These are phyloP conservation scores for Macrolepiota albuminosa DNA, from an alignment of 768 basidiomycete genomes.

Conservation along the genomic window DNA sequence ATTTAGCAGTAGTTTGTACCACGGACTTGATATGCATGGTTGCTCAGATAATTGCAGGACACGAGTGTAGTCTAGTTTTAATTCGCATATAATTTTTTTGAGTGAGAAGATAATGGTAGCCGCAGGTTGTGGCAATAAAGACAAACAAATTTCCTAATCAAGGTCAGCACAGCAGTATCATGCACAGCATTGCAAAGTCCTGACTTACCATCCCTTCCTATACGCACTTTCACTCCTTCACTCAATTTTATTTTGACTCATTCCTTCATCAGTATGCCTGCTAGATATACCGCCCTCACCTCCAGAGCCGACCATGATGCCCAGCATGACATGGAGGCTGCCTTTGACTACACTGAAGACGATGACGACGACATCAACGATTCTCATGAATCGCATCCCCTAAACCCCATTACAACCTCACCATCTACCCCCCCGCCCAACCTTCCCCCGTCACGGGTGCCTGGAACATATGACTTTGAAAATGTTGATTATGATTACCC, in stretches of 20 bases:
- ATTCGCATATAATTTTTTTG: background rate
- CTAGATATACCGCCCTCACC: conserved; percentile 66
- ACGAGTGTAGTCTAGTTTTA: background rate
- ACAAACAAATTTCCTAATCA: background rate
- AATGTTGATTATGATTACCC: conserved; percentile 75
- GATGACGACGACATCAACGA: conserved; percentile 53
- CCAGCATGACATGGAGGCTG: conserved; percentile 63
- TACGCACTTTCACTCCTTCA: conserved; percentile 13
- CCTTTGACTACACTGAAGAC: conserved; percentile 78
- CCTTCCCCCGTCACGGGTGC: conserved; percentile 20
- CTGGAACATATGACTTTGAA: conserved; percentile 73
- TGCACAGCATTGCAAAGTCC: background rate
- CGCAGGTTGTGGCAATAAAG: background rate
- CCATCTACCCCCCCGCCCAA: conserved; percentile 20
- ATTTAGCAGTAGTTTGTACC: background rate
- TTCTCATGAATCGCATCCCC: conserved; percentile 45
- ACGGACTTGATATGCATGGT: too few relatives aligned
- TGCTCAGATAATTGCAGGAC: background rate
- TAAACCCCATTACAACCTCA: conserved; percentile 38
- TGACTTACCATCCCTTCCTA: background rate
- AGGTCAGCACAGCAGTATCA: background rate
- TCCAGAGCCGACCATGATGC: conserved; percentile 43
- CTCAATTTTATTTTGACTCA: conserved; percentile 6
- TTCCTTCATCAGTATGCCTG: conserved; percentile 32
- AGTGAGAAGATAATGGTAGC: background rate